Evolutionary conservation across 169 alveolate species (phyloP).

Genomic region (Plasmodium gaboni): DNA sequence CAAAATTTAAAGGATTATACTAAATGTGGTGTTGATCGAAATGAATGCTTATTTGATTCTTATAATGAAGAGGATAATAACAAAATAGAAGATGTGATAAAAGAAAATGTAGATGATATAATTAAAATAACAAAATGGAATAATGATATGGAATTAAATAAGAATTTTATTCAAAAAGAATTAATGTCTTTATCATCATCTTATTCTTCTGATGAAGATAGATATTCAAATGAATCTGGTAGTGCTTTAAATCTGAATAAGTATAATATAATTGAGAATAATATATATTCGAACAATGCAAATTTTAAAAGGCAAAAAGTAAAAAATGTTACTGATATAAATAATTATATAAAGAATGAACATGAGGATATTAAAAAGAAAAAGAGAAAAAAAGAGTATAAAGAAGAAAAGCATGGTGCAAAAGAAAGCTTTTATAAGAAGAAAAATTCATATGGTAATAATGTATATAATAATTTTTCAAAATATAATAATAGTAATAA

Average conservation of each 20-base stretch:
- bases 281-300: constrained; percentile 69
- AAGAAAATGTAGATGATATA: constrained; percentile 53
- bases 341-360: constrained; percentile 7
- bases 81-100: constrained; percentile 8
- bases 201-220: constrained; percentile 31
- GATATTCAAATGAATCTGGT: constrained; percentile 45
- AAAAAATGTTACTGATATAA: constrained; percentile 1
- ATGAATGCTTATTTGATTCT: constrained; percentile 9
- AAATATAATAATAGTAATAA: not conserved
- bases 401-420: not conserved
- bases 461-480: constrained; percentile 9
- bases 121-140: constrained; percentile 64
- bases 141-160: constrained; percentile 32
- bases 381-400: constrained; percentile 5
- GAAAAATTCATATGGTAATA: not conserved
- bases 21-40: constrained; percentile 1
- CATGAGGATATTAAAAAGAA: constrained; percentile 15
- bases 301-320: constrained; percentile 38
- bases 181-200: constrained; percentile 23
- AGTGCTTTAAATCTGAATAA: constrained; percentile 53
- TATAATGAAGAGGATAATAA: constrained; percentile 32
- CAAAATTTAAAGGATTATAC: constrained; percentile 22
- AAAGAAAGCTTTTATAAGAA: not conserved
- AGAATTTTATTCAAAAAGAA: not conserved
- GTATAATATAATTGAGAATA: constrained; percentile 45